Conservation (phyloP, 495 filamentous ascomycete genomes). For the Tuber umbilicatum region DNA sequence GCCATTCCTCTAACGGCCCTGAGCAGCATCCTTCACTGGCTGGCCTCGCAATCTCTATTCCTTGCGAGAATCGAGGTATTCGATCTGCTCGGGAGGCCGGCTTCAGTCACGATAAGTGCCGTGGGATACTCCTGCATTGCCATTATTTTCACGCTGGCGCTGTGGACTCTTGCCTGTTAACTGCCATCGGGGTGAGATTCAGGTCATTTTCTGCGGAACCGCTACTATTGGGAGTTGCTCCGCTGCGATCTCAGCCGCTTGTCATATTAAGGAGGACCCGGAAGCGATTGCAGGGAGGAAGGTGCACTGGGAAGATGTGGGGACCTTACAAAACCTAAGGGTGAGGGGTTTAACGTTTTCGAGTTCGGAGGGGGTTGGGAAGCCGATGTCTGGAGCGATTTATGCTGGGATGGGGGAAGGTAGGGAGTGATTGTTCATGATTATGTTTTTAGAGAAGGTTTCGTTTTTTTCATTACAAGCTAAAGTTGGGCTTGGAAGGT, state of each 20-base stretch:
- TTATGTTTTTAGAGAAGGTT: not conserved
- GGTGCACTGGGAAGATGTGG: constrained; percentile 1
- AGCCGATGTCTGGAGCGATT: not conserved
- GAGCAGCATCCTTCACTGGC: constrained; percentile 45
- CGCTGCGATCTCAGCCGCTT: constrained; percentile 16
- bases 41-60: constrained; percentile 46
- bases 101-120: not conserved
- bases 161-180: not conserved
- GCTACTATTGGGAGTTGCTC: constrained; percentile 9
- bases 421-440: not conserved
- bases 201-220: not conserved
- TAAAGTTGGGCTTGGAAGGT: not conserved
- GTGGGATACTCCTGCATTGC: constrained; percentile 16
- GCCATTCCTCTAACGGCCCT: constrained; percentile 41
- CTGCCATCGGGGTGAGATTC: not conserved
- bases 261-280: constrained; percentile 6
- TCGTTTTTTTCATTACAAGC: not conserved
- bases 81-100: constrained; percentile 15
- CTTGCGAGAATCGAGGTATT: constrained; percentile 34
- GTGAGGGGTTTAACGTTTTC: not conserved
- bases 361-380: not conserved
- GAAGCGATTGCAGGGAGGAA: not conserved
- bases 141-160: constrained; percentile 1
- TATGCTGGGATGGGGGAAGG: not conserved
- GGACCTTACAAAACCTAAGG: not conserved